These are phyloP conservation scores for Apophysomyces variabilis DNA, from an alignment of 371 early-diverging fungal species.

Conservation along the genomic window DNA sequence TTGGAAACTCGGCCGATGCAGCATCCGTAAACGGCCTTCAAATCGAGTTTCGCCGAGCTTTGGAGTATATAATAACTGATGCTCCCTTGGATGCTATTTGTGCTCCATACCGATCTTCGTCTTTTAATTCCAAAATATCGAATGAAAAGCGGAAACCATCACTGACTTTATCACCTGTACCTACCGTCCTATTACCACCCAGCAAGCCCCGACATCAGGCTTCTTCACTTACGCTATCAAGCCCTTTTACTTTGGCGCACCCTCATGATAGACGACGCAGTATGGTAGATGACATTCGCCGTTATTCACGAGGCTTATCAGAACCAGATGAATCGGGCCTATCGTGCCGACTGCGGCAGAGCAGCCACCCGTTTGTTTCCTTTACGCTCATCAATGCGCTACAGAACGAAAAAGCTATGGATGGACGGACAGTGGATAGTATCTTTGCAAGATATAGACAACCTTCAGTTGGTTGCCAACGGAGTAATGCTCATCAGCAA, in stretches of 20 bases:
- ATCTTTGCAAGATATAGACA: slow-evolving; percentile 30
- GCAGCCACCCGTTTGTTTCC: not conserved
- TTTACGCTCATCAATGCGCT: not conserved
- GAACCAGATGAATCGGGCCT: not conserved
- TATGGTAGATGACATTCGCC: not conserved
- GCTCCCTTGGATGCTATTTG: slow-evolving; percentile 46
- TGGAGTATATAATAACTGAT: slow-evolving; percentile 58
- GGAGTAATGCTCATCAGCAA: slow-evolving; percentile 5
- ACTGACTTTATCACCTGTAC: not conserved
- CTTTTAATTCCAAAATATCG: not conserved
- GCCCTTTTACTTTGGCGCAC: not conserved
- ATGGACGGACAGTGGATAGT: slow-evolving; percentile 24
- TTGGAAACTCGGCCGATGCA: slow-evolving; percentile 88
- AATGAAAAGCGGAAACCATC: not conserved
- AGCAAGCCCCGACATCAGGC: not conserved
- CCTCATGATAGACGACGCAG: slow-evolving; percentile 2
- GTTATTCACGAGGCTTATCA: not conserved
- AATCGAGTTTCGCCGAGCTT: slow-evolving; percentile 77
- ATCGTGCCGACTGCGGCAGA: not conserved
- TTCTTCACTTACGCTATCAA: not conserved
- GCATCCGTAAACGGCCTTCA: slow-evolving; percentile 75
- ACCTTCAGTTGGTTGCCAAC: not conserved
- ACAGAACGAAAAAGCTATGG: not conserved
- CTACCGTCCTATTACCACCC: slow-evolving; percentile 2
- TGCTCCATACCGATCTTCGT: slow-evolving; percentile 16